A percentile compares a stretch with the other conserved stretches of the same genome.
phyloP scores from a whole-genome alignment of 2,329 filamentous ascomycete genomes.

The Hymenoscyphus fructigenus region DNA sequence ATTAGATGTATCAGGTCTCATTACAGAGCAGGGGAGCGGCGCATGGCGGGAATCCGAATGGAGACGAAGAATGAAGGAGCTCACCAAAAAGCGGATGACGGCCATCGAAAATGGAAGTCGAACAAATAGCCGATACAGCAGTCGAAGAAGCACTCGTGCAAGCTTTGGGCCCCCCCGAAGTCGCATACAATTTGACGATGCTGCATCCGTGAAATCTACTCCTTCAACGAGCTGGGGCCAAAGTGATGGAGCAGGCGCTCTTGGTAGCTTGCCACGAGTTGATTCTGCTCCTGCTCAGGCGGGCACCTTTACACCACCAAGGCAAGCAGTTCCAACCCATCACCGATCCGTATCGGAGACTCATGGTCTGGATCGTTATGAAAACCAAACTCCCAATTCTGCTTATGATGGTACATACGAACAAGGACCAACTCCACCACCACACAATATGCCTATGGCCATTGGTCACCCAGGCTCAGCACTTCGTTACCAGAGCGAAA shows the following conservation, averaged over 20 bases:
- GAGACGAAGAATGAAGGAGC: conserved; percentile 84
- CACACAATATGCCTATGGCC: conserved; percentile 24
- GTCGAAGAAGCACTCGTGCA: conserved; percentile 56
- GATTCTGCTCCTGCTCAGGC: conserved; percentile 49
- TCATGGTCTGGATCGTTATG: conserved; percentile 30
- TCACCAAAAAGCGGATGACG: conserved; percentile 78
- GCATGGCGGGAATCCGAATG: conserved; percentile 85
- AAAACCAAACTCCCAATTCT: conserved; percentile 20
- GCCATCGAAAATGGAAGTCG: conserved; percentile 48
- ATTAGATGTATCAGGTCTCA: conserved; percentile 77
- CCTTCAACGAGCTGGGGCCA: conserved; percentile 43
- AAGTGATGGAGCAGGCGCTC: conserved; percentile 21
- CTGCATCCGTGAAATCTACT: conserved; percentile 49
- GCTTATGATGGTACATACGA: conserved; percentile 32
- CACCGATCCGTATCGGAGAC: conserved; percentile 37
- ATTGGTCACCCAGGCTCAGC: conserved; percentile 31
- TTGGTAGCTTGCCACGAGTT: conserved; percentile 38
- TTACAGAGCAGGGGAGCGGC: conserved; percentile 73
- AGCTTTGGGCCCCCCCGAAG: conserved; percentile 51
- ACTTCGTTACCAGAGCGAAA: conserved; percentile 44
- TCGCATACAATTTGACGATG: conserved; percentile 58
- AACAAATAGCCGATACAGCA: conserved; percentile 49
- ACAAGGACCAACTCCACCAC: conserved; percentile 29
- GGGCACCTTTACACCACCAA: conserved; percentile 23
- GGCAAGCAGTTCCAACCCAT: conserved; percentile 19